Evolutionary conservation across 176 grass and related monocot genomes (phyloP).

Genomic region (Bonia amplexicaulis): DNA sequence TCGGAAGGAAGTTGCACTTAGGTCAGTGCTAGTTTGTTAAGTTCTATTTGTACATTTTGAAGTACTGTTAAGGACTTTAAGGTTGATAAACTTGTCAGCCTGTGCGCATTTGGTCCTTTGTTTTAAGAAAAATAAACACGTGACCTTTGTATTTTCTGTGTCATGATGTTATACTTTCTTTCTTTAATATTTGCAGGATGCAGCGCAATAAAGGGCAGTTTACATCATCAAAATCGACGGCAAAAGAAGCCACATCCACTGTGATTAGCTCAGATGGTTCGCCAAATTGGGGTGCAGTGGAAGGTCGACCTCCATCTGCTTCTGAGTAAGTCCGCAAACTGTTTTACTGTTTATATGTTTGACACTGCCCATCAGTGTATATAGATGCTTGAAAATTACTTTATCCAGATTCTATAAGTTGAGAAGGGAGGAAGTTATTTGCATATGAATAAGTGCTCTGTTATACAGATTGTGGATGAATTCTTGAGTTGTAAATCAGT

Average conservation of each 20-base stretch:
- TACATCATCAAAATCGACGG: conserved; percentile 84
- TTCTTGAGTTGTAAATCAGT: neutral
- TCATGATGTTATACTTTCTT: neutral
- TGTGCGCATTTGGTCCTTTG: neutral
- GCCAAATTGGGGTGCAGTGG: conserved; percentile 60
- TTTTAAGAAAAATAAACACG: neutral
- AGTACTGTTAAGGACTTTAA: neutral
- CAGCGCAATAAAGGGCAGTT: conserved; percentile 93
- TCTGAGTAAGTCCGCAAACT: conserved; percentile 52
- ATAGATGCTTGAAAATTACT: neutral
- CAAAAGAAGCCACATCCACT: conserved; percentile 40
- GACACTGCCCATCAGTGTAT: neutral
- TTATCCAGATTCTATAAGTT: neutral
- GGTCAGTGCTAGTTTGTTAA: conserved; percentile 37
- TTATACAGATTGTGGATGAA: neutral
- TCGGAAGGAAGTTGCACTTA: conserved; percentile 92
- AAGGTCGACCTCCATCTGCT: conserved; percentile 74
- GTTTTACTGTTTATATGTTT: conserved; percentile 8
- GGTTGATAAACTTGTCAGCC: neutral
- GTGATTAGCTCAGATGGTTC: conserved; percentile 46
- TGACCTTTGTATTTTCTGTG: neutral
- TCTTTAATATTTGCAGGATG: conserved; percentile 58
- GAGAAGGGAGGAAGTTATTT: neutral
- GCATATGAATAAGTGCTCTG: neutral
- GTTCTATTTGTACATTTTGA: too few species aligned